A percentile compares a stretch with the other conserved stretches of the same genome.
phyloP scores from a whole-genome alignment of 1,284 basidiomycete species.

The Boletus coffeatus region DNA sequence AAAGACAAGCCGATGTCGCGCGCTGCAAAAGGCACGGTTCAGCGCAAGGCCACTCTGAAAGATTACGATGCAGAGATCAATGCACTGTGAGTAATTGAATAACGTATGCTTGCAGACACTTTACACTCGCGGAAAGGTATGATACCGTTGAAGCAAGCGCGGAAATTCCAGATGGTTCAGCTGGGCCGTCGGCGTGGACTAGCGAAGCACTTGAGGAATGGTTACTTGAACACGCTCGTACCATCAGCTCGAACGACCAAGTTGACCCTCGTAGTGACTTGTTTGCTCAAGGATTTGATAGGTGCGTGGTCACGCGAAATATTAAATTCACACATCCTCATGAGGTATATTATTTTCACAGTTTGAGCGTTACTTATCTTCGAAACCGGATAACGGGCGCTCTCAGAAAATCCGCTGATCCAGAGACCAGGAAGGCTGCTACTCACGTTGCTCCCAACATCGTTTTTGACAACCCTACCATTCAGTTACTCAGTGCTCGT shows the following conservation, averaged over 20 bases:
- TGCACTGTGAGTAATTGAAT: conserved; percentile 18
- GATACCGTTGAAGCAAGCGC: conserved; percentile 24
- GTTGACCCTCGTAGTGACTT: conserved; percentile 23
- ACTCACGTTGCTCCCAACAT: conserved; percentile 14
- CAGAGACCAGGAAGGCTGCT: neutral
- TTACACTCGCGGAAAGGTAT: conserved; percentile 19
- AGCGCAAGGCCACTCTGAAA: conserved; percentile 19
- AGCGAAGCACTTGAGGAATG: conserved; percentile 21
- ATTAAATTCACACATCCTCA: neutral
- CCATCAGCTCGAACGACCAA: conserved; percentile 17
- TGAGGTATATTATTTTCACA: conserved; percentile 1
- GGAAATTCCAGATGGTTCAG: conserved; percentile 4
- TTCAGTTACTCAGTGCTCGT: conserved; percentile 6
- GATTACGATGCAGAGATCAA: conserved; percentile 25
- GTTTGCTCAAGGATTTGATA: conserved; percentile 31
- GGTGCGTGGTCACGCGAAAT: conserved; percentile 15
- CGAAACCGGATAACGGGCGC: conserved; percentile 25
- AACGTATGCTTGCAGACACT: neutral
- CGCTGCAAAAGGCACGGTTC: conserved; percentile 25
- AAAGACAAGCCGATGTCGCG: conserved; percentile 9
- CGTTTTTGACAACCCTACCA: conserved; percentile 18
- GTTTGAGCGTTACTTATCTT: conserved; percentile 27
- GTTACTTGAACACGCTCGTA: conserved; percentile 22
- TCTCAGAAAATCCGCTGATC: conserved; percentile 11
- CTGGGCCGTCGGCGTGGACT: conserved; percentile 19